Conservation (phyloP, 2,329 filamentous ascomycete genomes). For the Exophiala calicioides region DNA sequence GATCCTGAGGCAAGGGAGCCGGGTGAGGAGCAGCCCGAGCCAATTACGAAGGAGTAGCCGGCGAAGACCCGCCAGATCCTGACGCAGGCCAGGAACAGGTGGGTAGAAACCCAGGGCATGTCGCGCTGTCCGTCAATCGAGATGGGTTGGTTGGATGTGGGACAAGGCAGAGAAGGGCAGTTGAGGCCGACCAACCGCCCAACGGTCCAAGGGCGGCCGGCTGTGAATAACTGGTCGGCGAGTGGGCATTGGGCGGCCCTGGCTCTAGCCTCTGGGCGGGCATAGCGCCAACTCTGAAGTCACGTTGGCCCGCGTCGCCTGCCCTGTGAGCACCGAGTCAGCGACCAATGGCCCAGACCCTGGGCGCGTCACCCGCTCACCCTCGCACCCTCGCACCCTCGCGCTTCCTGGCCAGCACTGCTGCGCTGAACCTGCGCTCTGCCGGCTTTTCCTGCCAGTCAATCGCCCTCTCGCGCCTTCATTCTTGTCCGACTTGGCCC, state of each 20-base stretch:
- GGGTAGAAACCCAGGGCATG: slow-evolving; percentile 7
- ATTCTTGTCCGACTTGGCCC: too few relatives aligned
- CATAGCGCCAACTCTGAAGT: slow-evolving; percentile 11
- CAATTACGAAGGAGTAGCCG: neutral
- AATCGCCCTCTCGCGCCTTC: neutral
- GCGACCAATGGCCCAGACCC: too few relatives aligned
- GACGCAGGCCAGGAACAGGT: slow-evolving; percentile 16
- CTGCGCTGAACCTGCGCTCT: too few relatives aligned
- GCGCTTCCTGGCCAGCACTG: neutral
- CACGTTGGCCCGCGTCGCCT: neutral
- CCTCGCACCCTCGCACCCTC: neutral
- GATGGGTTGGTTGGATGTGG: slow-evolving; percentile 22
- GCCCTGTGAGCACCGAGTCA: too few relatives aligned
- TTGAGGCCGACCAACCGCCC: slow-evolving; percentile 4
- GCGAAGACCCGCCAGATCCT: slow-evolving; percentile 3
- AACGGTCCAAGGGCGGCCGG: too few relatives aligned
- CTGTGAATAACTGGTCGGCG: too few relatives aligned
- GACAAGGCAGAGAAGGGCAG: neutral
- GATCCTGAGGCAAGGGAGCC: too few relatives aligned
- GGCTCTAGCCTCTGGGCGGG: too few relatives aligned
- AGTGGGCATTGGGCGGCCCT: too few relatives aligned
- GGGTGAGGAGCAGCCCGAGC: neutral
- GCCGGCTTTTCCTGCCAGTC: neutral
- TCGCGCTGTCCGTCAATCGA: slow-evolving; percentile 10
- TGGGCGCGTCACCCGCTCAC: neutral